Evolutionary conservation across 2,329 filamentous ascomycete species (phyloP), one percentile per base, ranked within the genome.

Genomic region (Botryotinia calthae): DNA sequence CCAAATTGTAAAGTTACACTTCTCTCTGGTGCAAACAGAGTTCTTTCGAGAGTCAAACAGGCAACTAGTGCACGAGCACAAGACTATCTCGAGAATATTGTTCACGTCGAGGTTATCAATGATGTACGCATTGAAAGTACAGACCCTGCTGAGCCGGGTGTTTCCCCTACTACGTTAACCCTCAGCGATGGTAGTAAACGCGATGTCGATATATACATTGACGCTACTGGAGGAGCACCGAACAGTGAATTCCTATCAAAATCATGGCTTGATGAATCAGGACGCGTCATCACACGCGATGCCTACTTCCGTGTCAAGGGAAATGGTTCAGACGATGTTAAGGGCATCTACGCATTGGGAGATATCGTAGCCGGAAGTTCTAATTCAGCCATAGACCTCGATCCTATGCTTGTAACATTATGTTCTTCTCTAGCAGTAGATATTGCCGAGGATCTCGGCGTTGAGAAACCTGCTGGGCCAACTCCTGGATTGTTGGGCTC

Each of bases 241-340:
- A 86, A 86, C 68, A 83, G 82, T 0, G 31, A 61, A 0, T 86
- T 85, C 72, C 80, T 90, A 1, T 86, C 87, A 0, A 69, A 77
- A 6, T 77, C 81, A 10, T 83, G 87, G 58, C 82, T 89, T 5
- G 81, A 84, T 73, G 79, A 81, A 0, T 80, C 78, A 8, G 85
- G 85, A 22, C 86, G 85, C 79, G 84, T 90, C 62, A 81, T 81
- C 40, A 85, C 84, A 10, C 84, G 88, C 76, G 76, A 72, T 20
- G 64, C 70, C n/a, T 86, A 84, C 1, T 80, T 86, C 6, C 84
- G 85, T 31, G 84, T 86, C 59, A 31, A 66, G 12, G 79, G 75
- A 12, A 83, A 83, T 6, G 84, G 83, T 4, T 78, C 82, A 2
- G 70, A 72, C 31, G 63, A 72, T 31, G 54, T 59, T 6, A 72